Evolutionary conservation across 805 yeast genomes (phyloP), one percentile per base, ranked within the genome.

Genomic region (Hermanozyma aechmeae): DNA sequence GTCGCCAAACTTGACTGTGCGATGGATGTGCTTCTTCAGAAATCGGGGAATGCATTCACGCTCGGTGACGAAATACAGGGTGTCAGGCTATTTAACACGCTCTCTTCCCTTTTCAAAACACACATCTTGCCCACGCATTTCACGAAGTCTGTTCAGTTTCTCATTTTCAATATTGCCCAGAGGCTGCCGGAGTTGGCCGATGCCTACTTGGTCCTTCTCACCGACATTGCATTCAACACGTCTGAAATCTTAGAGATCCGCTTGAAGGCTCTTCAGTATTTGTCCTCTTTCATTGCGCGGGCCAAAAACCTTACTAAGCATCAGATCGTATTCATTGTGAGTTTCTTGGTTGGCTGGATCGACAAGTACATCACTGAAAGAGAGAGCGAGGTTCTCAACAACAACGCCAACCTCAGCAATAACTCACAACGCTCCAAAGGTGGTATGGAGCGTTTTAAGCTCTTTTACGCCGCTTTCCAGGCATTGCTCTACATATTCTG

Each of bases 81-180:
- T 2, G 70, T 84, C 6, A 55, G 65, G 10, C 58, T 83, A 11
- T 89, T 78, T 58, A 79, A 78, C 40, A 78, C 83, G 2, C 60
- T 92, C 32, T 71, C 81, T 1, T 72, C 87, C 2, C 61, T 83
- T 15, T 89, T 89, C 65, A 77, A 76, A 45, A 68, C 85, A 1
- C 92, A 84, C 42, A 71, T 92, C 23, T 61, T 89, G 36, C 93
- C 96, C 15, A 92, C 98, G 2, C 95, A 87, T 53, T 79, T 80
- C 51, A 89, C 97, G 9, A 76, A 83, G 45, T 78, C 86, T 23
- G 77, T 84, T 14, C 98, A 89, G 54, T 89, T 81, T 48, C 59
- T 87, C 15, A 53, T 87, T 51, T 89, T 89, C 55, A 77, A 77
- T 39, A 66, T 79, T 15, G 74, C 94, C 6, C 96, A 87, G 52